phyloP scores from a whole-genome alignment of 495 filamentous ascomycete species.

The Trichoderma orchidacearum region DNA sequence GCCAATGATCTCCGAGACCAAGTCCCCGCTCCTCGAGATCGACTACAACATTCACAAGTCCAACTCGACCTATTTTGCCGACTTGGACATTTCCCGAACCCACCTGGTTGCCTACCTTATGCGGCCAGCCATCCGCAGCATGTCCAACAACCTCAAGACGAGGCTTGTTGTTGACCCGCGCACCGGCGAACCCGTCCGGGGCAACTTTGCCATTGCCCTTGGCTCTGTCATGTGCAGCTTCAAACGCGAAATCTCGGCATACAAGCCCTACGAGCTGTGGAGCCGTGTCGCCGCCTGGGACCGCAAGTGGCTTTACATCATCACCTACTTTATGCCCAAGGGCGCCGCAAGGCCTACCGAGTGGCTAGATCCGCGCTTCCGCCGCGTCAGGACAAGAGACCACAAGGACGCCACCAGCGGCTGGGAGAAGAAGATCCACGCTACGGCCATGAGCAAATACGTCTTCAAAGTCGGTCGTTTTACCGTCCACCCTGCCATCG shows the following conservation, averaged over 20 bases:
- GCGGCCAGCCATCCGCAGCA: constrained; percentile 26
- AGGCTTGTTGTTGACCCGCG: constrained; percentile 27
- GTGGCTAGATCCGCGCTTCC: constrained; percentile 13
- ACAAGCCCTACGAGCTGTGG: constrained; percentile 60
- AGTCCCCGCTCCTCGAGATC: constrained; percentile 50
- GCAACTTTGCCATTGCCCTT: constrained; percentile 44
- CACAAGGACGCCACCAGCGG: constrained; percentile 24
- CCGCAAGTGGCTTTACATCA: constrained; percentile 36
- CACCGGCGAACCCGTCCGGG: constrained; percentile 14
- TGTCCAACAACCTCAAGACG: constrained; percentile 25
- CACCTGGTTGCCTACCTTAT: constrained; percentile 44
- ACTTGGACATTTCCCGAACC: constrained; percentile 59
- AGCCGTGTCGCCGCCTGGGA: constrained; percentile 60
- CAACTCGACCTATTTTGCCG: constrained; percentile 73
- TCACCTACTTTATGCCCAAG: constrained; percentile 42
- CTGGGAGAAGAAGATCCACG: constrained; percentile 44
- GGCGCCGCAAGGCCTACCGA: constrained; percentile 36
- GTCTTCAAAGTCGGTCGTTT: constrained; percentile 79
- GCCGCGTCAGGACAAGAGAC: constrained; percentile 8
- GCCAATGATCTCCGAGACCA: constrained; percentile 44
- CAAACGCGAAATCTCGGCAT: constrained; percentile 53
- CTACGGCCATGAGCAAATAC: constrained; percentile 71
- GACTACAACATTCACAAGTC: constrained; percentile 82
- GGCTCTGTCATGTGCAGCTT: constrained; percentile 57
- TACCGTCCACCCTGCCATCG: constrained; percentile 70